Conservation (phyloP, 129 eudicot species). For the Tagetes patula region DNA sequence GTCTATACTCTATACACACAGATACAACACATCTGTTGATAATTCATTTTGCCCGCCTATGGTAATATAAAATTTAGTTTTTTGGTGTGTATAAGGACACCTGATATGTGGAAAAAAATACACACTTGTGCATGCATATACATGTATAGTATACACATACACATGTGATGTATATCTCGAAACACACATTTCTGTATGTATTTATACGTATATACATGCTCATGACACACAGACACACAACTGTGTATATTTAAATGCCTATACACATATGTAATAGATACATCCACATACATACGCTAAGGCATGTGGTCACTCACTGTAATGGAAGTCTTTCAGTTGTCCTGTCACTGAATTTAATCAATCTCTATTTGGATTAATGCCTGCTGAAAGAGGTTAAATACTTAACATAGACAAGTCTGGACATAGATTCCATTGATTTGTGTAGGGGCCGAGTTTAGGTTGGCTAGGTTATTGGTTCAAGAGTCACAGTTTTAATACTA, state of each 20-base stretch:
- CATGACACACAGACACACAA: not conserved
- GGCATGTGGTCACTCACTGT: not conserved
- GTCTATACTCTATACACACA: not conserved
- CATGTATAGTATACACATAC: slow-evolving; percentile 2
- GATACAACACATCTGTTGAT: not conserved
- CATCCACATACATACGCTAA: not conserved
- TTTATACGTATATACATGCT: not conserved
- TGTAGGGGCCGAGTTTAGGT: not conserved
- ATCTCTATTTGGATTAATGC: not conserved
- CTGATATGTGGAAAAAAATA: not conserved
- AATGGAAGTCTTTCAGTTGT: too few species aligned
- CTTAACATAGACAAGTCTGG: not conserved
- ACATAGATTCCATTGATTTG: not conserved
- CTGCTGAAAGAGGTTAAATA: not conserved
- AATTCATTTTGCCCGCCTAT: not conserved
- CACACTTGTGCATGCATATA: not conserved
- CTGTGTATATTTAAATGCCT: not conserved
- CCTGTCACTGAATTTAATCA: too few species aligned
- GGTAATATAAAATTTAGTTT: not conserved
- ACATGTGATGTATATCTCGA: slow-evolving; percentile 7
- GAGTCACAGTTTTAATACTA: not conserved
- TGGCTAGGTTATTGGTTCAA: not conserved
- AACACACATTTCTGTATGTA: not conserved
- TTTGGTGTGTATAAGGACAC: not conserved
- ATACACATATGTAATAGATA: not conserved